A percentile compares a stretch with the other conserved stretches of the same genome.
These are phyloP conservation scores for Fusarium agapanthi DNA, from an alignment of 2,329 filamentous ascomycete genomes.

Conservation along the genomic window DNA sequence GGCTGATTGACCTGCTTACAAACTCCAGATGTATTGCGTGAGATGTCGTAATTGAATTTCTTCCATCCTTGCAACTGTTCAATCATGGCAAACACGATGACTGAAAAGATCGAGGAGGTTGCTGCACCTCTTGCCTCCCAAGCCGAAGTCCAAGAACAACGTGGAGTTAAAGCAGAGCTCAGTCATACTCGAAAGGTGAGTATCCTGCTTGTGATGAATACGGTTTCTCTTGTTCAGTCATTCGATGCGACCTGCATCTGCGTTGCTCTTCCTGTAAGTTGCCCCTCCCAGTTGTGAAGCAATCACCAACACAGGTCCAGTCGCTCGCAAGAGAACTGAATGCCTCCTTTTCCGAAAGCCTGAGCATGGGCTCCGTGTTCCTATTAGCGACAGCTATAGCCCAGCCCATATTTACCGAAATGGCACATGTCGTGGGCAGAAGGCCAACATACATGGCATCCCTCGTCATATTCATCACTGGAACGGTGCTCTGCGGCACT, in stretches of 20 bases:
- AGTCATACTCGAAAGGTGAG: constrained; percentile 10
- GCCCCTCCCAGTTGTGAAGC: not conserved
- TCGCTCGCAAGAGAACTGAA: constrained; percentile 38
- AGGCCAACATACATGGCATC: constrained; percentile 40
- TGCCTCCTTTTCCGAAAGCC: constrained; percentile 36
- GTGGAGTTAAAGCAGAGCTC: not conserved
- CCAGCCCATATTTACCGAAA: constrained; percentile 57
- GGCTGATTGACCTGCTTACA: not conserved
- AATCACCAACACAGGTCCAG: constrained; percentile 15
- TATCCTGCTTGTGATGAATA: constrained; percentile 35
- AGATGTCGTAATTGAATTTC: not conserved
- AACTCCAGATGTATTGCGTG: not conserved
- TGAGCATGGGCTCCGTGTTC: constrained; percentile 67
- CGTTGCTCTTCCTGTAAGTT: constrained; percentile 41
- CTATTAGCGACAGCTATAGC: constrained; percentile 71
- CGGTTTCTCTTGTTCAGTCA: constrained; percentile 34
- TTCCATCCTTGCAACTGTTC: not conserved
- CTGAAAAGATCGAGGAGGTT: not conserved
- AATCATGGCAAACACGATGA: not conserved
- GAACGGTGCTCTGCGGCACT: constrained; percentile 51
- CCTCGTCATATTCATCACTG: constrained; percentile 49
- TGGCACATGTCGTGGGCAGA: constrained; percentile 49
- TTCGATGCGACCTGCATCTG: constrained; percentile 44
- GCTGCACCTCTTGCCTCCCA: not conserved
- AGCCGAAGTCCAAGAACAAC: not conserved